Base-by-base conservation (phyloP, 2,329 filamentous ascomycete species). In the Fusarium verticillioides region DNA sequence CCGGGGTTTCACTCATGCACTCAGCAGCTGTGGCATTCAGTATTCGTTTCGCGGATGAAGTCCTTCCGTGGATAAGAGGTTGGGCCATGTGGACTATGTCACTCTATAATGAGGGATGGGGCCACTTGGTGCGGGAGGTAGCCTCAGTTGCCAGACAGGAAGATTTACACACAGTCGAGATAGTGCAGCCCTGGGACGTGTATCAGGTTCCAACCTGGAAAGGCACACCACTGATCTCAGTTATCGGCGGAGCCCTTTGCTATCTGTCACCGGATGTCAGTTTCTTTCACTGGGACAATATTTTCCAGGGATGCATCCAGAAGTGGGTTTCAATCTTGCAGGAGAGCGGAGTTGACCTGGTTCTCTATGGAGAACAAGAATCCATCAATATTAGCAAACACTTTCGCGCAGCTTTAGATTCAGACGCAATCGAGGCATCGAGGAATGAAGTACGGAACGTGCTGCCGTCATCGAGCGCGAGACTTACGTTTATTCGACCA, bases 171-270 rank as follows among this genome's bases (percentile, higher is more conserved):
- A 23, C 23, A 13, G 26, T 77, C 0, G 79, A 81, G 15, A 67
- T 23, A 0, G 21, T 81, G 0, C 60, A 21, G 0, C 78, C 77
- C 0, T 79, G 75, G 75, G 74, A 78, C 13, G 32, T 36, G 0
- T 74, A 78, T 21, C 62, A 74, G 0, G 76, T 79, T 4, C 73
- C 79, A 0, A 12, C 18, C 1, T 79, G 79, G 79, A 43, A 1
- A 3, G 76, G 78, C 0, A 74, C 78, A 1, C 79, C 79, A 0
- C 18, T 81, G 0, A 9, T 71, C 0, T 81, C 79, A 0, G 50
- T 79, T 0, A 60, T 81, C 12, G 79, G 78, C 7, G 79, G 77
- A 1, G 67, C 72, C 0, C 57, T 81, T 1, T 81, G 79, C 21
- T 79, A 75, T 5, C 16, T 81, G 1, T 75, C 72, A 0, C 67